Conservation (phyloP, 106 monocot species). For the Acorus calamus region DNA sequence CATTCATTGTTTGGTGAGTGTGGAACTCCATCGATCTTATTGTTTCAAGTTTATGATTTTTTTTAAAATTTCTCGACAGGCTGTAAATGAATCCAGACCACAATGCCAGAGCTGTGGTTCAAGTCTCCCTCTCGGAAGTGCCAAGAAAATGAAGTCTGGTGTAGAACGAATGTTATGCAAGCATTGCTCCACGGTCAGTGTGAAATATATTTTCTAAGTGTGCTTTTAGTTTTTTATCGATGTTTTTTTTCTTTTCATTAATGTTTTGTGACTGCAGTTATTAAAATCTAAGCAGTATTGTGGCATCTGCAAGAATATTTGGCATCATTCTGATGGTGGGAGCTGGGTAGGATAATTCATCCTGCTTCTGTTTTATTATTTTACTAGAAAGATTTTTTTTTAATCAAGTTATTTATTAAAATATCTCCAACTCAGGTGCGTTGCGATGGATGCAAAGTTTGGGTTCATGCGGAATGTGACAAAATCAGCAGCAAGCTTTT, state of each 20-base stretch:
- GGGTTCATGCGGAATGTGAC: conserved; percentile 90
- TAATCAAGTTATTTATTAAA: no score
- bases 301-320: conserved; percentile 94
- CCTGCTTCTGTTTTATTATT: no score
- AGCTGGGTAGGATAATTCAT: conserved; percentile 52
- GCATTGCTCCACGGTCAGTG: conserved; percentile 64
- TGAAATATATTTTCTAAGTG: neutral
- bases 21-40: no score
- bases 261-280: conserved; percentile 33
- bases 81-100: conserved; percentile 16
- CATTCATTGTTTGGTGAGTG: no score
- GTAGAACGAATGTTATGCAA: conserved; percentile 54
- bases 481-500: conserved; percentile 28
- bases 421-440: conserved; percentile 35
- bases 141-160: conserved; percentile 49
- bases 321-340: conserved; percentile 74
- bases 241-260: neutral
- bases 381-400: no score
- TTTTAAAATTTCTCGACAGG: conserved; percentile 11
- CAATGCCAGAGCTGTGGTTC: conserved; percentile 71
- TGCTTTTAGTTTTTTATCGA: neutral
- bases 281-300: conserved; percentile 78
- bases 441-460: conserved; percentile 87
- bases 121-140: conserved; percentile 40
- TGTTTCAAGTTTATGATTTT: no score